Percentiles rank a stretch among this genome's conserved stretches.
Conservation (phyloP, 805 yeast genomes). For the Saccharomycodes ludwigii region DNA sequence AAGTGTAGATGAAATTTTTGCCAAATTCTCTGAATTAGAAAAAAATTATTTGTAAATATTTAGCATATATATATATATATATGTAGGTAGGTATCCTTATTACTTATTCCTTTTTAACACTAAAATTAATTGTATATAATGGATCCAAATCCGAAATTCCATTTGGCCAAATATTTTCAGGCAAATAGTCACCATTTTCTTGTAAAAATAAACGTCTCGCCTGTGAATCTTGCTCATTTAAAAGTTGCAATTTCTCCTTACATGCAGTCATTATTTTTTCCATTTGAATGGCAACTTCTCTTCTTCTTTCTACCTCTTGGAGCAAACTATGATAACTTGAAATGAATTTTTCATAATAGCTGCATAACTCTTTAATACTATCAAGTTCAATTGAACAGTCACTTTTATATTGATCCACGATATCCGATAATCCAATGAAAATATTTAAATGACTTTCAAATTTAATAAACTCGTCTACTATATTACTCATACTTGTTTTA, state of each 20-base stretch:
- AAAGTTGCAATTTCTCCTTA: constrained; percentile 24
- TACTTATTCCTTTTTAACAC: constrained; percentile 8
- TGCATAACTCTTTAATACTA: constrained; percentile 25
- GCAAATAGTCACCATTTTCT: constrained; percentile 42
- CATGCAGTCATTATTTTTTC: constrained; percentile 29
- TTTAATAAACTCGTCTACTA: constrained; percentile 15
- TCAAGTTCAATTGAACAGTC: constrained; percentile 17
- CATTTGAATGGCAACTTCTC: constrained; percentile 29
- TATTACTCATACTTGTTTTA: constrained; percentile 11
- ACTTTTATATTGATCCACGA: constrained; percentile 24
- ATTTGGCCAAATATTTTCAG: constrained; percentile 40
- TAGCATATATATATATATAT: constrained; percentile 2
- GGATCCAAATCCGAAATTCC: constrained; percentile 24
- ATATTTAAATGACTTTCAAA: constrained; percentile 19
- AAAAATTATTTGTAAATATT: constrained; percentile 28
- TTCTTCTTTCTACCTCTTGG: constrained; percentile 41
- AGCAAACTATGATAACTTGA: constrained; percentile 40
- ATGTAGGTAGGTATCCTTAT: not conserved
- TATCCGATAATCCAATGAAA: constrained; percentile 18
- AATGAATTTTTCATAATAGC: constrained; percentile 39
- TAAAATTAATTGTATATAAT: constrained; percentile 16
- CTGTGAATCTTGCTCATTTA: constrained; percentile 32
- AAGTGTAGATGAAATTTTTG: constrained; percentile 37
- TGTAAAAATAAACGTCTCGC: constrained; percentile 32
- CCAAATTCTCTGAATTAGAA: constrained; percentile 44